Percentiles rank a stretch among this genome's conserved stretches.
Conservation (phyloP, 1,284 basidiomycete genomes). For the Pascua guehoae region DNA sequence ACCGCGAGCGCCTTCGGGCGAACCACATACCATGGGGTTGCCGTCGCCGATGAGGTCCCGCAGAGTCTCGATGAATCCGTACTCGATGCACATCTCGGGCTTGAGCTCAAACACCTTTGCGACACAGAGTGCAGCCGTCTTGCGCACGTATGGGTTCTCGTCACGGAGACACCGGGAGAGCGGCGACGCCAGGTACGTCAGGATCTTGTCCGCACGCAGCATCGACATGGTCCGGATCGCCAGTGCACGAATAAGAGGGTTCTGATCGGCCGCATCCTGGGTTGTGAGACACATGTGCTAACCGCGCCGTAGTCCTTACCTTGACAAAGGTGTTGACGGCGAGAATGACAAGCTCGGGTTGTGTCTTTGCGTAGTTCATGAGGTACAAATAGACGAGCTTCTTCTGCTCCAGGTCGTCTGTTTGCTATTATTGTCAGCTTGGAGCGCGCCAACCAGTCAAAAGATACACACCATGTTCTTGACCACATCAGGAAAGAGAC, state of each 20-base stretch:
- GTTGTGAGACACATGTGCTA: not conserved
- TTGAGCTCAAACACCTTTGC: conserved; percentile 97
- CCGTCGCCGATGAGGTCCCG: conserved; percentile 68
- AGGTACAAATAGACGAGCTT: conserved; percentile 90
- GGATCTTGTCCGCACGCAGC: conserved; percentile 95
- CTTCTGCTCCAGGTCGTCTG: conserved; percentile 53
- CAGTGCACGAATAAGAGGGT: conserved; percentile 91
- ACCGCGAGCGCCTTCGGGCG: not conserved
- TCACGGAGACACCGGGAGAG: conserved; percentile 85
- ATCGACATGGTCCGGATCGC: conserved; percentile 98
- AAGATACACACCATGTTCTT: conserved; percentile 74
- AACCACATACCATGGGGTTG: conserved; percentile 81
- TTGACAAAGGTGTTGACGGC: conserved; percentile 98
- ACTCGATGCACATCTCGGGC: conserved; percentile 89
- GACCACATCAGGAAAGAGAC: conserved; percentile 94
- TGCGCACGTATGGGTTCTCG: conserved; percentile 96
- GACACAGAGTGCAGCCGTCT: conserved; percentile 90
- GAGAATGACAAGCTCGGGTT: conserved; percentile 94
- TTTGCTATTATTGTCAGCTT: conserved; percentile 44
- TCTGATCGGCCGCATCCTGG: conserved; percentile 91
- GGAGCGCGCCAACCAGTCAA: too few relatives aligned
- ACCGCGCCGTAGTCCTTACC: conserved; percentile 28
- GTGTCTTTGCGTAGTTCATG: conserved; percentile 98
- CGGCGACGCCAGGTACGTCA: conserved; percentile 94
- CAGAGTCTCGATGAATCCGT: conserved; percentile 85